phyloP scores from a whole-genome alignment of 208 protist genomes.

The Acanthamoeba healyi region DNA sequence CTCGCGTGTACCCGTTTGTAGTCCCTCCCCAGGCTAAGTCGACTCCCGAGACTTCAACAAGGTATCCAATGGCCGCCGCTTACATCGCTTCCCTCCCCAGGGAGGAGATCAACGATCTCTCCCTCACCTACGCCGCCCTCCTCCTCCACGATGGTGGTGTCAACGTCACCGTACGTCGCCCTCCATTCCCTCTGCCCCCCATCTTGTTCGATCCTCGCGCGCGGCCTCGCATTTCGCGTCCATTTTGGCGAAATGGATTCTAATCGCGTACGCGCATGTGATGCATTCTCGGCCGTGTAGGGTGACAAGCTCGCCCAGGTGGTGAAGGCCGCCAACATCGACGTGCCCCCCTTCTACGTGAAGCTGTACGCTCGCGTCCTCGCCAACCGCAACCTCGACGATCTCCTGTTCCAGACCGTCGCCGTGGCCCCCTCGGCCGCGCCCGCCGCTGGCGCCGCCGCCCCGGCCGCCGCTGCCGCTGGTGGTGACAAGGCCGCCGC shows the following conservation, averaged over 20 bases:
- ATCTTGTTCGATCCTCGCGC: not conserved
- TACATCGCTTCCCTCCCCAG: not conserved
- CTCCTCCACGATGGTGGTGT: conserved; percentile 62
- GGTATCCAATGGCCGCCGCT: conserved; percentile 19
- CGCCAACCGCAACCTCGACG: conserved; percentile 53
- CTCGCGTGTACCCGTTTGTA: not conserved
- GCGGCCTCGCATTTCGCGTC: too few relatives aligned
- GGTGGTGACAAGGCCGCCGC: conserved; percentile 9
- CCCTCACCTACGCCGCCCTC: conserved; percentile 52
- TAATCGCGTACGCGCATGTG: not conserved
- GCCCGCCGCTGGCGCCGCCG: not conserved
- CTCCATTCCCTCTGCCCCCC: too few relatives aligned
- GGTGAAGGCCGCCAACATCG: conserved; percentile 26
- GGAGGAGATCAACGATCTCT: conserved; percentile 65
- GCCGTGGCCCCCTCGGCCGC: conserved; percentile 24
- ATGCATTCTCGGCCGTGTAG: not conserved
- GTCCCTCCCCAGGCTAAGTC: conserved; percentile 27
- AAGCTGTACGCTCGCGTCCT: conserved; percentile 62
- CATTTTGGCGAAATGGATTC: too few relatives aligned
- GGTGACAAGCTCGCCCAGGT: conserved; percentile 62
- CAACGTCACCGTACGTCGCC: conserved; percentile 44
- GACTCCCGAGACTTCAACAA: conserved; percentile 28
- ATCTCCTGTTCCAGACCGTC: conserved; percentile 63
- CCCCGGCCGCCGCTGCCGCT: not conserved
- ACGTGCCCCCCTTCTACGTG: conserved; percentile 54